Evolutionary conservation across 352 stramenopile species (phyloP).

Genomic region (Thalassiosira hispida): DNA sequence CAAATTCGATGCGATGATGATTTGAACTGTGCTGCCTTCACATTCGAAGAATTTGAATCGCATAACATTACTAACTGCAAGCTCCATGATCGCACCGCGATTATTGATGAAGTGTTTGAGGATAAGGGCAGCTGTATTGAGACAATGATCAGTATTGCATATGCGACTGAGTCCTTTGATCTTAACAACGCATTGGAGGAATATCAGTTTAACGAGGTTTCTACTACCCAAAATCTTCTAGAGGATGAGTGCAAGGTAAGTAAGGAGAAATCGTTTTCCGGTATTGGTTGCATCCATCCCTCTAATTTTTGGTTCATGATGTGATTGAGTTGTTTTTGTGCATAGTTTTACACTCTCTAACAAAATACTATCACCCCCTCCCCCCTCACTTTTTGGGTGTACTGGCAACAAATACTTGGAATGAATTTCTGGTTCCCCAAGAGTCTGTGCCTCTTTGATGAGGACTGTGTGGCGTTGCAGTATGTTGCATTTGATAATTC

Average conservation of each 20-base stretch:
- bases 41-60: neutral
- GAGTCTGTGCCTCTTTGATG: constrained; percentile 14
- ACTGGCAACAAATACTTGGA: no score
- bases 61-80: constrained; percentile 11
- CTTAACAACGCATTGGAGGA: neutral
- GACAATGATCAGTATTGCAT: neutral
- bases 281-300: no score
- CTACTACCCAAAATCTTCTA: neutral
- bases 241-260: constrained; percentile 20
- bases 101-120: constrained; percentile 21
- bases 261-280: no score
- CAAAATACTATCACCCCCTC: no score
- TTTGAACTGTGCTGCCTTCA: constrained; percentile 6
- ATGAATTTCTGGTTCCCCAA: no score
- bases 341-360: no score
- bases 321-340: no score
- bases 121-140: constrained; percentile 8
- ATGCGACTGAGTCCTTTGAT: constrained; percentile 16
- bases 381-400: no score
- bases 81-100: neutral
- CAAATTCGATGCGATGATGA: constrained; percentile 13
- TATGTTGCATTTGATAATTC: constrained; percentile 6
- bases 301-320: no score
- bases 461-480: constrained; percentile 11
- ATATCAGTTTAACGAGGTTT: neutral